Evolutionary conservation across 495 filamentous ascomycete species (phyloP).

Genomic region (Penicillium diatomitis): DNA sequence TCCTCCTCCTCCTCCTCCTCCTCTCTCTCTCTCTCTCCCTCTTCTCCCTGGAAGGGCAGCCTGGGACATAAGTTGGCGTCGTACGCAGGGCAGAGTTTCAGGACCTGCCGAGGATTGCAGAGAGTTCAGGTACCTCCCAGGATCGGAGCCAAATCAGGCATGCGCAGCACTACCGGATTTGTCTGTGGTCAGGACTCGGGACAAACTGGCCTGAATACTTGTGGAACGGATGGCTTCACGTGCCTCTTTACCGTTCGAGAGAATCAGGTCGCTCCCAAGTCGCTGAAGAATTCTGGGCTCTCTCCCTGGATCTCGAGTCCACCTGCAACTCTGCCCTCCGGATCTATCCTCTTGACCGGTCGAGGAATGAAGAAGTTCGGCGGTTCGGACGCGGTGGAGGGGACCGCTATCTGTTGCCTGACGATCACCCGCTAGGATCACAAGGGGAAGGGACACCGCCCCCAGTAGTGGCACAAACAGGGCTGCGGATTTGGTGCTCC

Average conservation of each 20-base stretch:
- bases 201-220: too few species aligned
- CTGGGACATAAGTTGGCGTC: conserved; percentile 1
- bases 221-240: too few species aligned
- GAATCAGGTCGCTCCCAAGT: too few species aligned
- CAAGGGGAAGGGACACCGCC: conserved; percentile 3
- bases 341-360: neutral
- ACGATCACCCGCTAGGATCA: conserved; percentile 22
- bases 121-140: conserved; percentile 7
- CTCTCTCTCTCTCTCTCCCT: neutral
- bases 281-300: too few species aligned
- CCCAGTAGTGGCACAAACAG: too few species aligned
- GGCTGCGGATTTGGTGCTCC: too few species aligned
- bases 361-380: neutral
- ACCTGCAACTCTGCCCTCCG: neutral
- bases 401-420: conserved; percentile 14
- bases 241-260: too few species aligned
- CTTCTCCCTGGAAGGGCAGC: neutral
- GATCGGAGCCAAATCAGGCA: conserved; percentile 1
- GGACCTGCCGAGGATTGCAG: conserved; percentile 1
- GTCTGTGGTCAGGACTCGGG: neutral
- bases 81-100: conserved; percentile 14
- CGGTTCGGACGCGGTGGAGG: neutral
- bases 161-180: neutral
- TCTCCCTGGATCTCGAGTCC: too few species aligned
- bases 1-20: too few species aligned